Evolutionary conservation across 2,329 filamentous ascomycete species (phyloP).

Genomic region (Cryphonectria carpinicola): DNA sequence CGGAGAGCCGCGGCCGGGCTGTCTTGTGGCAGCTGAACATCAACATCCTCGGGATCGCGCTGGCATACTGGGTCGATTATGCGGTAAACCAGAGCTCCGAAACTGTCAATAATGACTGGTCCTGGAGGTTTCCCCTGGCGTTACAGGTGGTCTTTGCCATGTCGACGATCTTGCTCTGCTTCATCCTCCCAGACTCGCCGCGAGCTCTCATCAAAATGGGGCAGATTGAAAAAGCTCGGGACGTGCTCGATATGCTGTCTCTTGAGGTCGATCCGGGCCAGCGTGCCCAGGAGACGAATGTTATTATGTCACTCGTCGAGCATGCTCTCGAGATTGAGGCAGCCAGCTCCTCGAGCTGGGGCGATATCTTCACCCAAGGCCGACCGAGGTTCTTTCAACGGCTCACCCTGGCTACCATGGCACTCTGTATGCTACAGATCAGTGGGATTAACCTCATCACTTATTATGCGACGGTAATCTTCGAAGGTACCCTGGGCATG

Average conservation of each 20-base stretch:
- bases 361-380: conserved; percentile 11
- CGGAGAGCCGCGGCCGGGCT: conserved; percentile 11
- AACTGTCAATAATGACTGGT: conserved; percentile 39
- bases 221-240: conserved; percentile 47
- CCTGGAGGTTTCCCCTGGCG: conserved; percentile 66
- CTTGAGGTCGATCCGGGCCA: background rate
- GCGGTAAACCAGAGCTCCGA: conserved; percentile 57
- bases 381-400: conserved; percentile 4
- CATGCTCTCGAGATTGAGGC: conserved; percentile 5
- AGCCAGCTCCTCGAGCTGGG: conserved; percentile 1
- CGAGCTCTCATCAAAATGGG: conserved; percentile 51
- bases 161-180: conserved; percentile 51
- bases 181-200: conserved; percentile 58
- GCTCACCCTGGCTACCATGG: conserved; percentile 34
- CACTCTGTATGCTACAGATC: conserved; percentile 1
- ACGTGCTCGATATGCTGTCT: conserved; percentile 46
- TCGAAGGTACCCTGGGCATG: conserved; percentile 48
- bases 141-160: conserved; percentile 63
- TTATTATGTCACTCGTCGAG: conserved; percentile 35
- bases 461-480: conserved; percentile 34
- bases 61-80: conserved; percentile 65
- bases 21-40: conserved; percentile 18
- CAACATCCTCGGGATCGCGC: conserved; percentile 50
- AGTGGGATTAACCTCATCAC: conserved; percentile 37
- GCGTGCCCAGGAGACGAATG: background rate